phyloP scores from a whole-genome alignment of 768 basidiomycete genomes.

The Calvatia gigantea region DNA sequence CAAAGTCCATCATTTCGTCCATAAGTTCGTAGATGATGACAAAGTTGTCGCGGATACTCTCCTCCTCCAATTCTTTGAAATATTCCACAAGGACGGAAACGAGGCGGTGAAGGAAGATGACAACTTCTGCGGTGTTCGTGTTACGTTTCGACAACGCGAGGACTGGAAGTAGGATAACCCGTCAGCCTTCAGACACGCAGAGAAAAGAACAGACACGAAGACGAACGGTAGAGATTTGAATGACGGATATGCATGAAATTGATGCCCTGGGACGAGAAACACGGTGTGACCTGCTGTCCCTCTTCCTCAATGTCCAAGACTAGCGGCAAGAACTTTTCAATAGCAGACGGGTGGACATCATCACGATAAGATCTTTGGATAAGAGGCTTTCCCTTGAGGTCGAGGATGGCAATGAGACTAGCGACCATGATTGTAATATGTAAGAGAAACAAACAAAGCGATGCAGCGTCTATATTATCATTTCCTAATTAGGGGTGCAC shows the following conservation, averaged over 20 bases:
- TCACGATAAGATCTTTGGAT: constrained; percentile 97
- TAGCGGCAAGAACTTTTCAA: constrained; percentile 92
- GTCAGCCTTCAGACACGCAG: not conserved
- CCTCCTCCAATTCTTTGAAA: constrained; percentile 99
- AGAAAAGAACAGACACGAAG: not conserved
- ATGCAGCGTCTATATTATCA: not conserved
- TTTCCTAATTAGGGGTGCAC: constrained; percentile 9
- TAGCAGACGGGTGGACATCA: constrained; percentile 84
- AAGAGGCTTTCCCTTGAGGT: constrained; percentile 97
- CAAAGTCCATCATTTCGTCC: constrained; percentile 99
- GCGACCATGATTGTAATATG: constrained; percentile 34
- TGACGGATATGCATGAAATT: constrained; percentile 99
- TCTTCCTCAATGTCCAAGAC: constrained; percentile 97
- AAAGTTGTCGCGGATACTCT: constrained; percentile 98
- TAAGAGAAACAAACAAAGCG: not conserved
- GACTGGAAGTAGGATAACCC: constrained; percentile 45
- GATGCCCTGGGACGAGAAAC: constrained; percentile 91
- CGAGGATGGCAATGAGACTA: constrained; percentile 86
- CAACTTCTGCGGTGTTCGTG: constrained; percentile 92
- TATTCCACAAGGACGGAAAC: constrained; percentile 93
- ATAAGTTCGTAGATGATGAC: constrained; percentile 98
- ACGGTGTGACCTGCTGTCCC: constrained; percentile 92
- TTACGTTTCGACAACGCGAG: constrained; percentile 95
- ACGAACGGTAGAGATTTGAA: constrained; percentile 93
- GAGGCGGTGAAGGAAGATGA: constrained; percentile 93